Conservation (phyloP, 139 green algal species). For the Volvox reticuliferus region DNA sequence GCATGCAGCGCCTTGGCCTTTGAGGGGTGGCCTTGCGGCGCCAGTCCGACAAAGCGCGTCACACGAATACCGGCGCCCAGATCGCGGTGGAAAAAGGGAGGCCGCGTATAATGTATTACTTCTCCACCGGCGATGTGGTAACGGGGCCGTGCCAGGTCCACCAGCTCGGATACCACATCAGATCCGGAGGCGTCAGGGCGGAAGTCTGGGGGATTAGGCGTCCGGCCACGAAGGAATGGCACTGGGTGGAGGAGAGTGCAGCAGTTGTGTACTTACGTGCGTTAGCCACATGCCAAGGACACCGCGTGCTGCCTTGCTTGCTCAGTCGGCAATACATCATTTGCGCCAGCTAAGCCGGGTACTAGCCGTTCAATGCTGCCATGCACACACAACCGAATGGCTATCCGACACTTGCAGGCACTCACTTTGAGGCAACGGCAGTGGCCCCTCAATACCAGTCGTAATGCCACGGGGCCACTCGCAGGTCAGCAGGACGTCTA, state of each 20-base stretch:
- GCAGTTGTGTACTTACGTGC: no score
- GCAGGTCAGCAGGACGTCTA: conserved; percentile 90
- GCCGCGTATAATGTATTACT: conserved; percentile 51
- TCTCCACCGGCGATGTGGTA: conserved; percentile 49
- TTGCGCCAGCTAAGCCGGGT: no score
- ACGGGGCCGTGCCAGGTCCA: conserved; percentile 43
- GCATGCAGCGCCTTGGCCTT: conserved; percentile 80
- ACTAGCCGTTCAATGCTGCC: no score
- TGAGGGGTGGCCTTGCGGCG: conserved; percentile 54
- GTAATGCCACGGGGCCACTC: conserved; percentile 84
- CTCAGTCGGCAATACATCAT: no score
- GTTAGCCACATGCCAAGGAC: no score
- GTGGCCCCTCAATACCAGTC: conserved; percentile 49
- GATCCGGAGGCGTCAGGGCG: conserved; percentile 22
- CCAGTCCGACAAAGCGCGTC: conserved; percentile 92
- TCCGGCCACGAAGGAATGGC: no score
- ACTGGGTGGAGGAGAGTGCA: not conserved
- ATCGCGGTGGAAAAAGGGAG: conserved; percentile 89
- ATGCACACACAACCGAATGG: no score
- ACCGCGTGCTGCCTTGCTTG: no score
- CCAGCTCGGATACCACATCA: conserved; percentile 54
- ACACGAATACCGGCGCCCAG: conserved; percentile 80
- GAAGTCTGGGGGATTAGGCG: not conserved
- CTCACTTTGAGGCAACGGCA: conserved; percentile 51
- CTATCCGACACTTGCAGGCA: no score